Conservation (phyloP, 331 rosid genomes). For the Cydonia oblonga region DNA sequence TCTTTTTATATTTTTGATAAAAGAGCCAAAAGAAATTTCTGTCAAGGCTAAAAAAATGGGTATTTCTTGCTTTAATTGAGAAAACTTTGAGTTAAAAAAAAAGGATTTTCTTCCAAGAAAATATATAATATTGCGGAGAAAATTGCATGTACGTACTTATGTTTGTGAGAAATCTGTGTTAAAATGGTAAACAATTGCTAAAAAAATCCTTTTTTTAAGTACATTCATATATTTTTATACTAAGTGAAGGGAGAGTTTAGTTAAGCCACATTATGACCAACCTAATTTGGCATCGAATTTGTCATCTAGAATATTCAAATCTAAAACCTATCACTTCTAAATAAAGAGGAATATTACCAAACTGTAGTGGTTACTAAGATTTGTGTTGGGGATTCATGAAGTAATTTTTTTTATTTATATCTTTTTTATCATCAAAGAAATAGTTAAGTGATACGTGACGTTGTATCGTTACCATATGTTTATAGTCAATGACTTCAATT, state of each 20-base stretch:
- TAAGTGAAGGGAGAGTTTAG: no score
- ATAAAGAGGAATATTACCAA: accelerated
- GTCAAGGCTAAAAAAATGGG: not conserved
- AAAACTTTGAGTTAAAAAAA: not conserved
- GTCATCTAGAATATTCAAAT: accelerated
- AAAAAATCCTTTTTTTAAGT: not conserved
- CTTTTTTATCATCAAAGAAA: no score
- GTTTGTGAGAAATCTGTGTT: not conserved
- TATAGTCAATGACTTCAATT: no score
- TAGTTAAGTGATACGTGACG: no score
- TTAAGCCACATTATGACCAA: accelerated
- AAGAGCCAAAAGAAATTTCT: not conserved
- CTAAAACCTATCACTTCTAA: no score
- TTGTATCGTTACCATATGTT: no score
- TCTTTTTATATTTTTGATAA: not conserved
- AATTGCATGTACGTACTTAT: not conserved
- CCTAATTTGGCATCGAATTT: no score
- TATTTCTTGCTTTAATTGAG: not conserved
- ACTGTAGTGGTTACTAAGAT: no score
- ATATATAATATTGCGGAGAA: not conserved
- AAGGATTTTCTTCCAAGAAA: not conserved
- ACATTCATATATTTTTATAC: no score
- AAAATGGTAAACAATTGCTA: not conserved
- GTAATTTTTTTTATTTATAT: no score
- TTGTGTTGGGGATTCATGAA: no score